phyloP scores from a whole-genome alignment of 768 basidiomycete species.

The Cystofilobasidium macerans region DNA sequence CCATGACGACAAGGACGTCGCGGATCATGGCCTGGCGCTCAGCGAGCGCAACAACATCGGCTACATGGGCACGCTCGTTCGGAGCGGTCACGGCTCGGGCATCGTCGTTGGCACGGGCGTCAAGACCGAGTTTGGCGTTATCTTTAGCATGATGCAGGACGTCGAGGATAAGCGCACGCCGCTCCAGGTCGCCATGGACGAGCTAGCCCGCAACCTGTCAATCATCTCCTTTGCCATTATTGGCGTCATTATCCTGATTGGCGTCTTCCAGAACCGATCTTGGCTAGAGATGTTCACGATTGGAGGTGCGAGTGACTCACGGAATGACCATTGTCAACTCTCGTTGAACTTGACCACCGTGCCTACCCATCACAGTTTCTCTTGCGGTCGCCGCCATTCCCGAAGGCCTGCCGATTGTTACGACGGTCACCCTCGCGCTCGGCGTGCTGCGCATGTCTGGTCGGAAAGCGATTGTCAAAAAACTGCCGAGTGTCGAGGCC shows the following conservation, averaged over 20 bases:
- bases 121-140: constrained; percentile 86
- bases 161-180: constrained; percentile 88
- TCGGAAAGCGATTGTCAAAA: constrained; percentile 93
- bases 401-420: constrained; percentile 91
- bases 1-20: constrained; percentile 23
- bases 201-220: constrained; percentile 83
- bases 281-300: constrained; percentile 99
- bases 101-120: constrained; percentile 76
- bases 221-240: constrained; percentile 87
- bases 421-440: constrained; percentile 88
- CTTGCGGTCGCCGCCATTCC: constrained; percentile 97
- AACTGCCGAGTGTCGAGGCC: constrained; percentile 85
- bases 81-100: constrained; percentile 75
- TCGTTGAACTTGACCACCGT: no score
- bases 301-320: constrained; percentile 83
- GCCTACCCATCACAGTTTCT: constrained; percentile 74
- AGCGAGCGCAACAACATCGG: constrained; percentile 79
- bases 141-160: constrained; percentile 98
- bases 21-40: constrained; percentile 41
- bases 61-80: constrained; percentile 90
- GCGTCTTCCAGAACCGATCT: constrained; percentile 67
- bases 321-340: no score
- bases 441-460: constrained; percentile 90
- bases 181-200: constrained; percentile 88
- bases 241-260: constrained; percentile 82